Conservation (phyloP, 2,329 filamentous ascomycete species). For the Colletotrichum tabaci region DNA sequence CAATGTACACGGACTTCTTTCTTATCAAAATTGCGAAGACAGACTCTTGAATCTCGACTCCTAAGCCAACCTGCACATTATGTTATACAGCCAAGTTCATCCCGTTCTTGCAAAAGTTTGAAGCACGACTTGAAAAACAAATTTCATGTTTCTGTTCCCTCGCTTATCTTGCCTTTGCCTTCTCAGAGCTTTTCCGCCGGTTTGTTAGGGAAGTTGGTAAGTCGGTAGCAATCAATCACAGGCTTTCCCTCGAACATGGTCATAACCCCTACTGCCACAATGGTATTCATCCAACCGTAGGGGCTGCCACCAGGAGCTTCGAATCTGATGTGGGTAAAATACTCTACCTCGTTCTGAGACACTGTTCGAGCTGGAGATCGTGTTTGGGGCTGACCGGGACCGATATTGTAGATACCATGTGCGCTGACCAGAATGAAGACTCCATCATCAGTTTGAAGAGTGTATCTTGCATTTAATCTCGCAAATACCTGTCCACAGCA, state of each 20-base stretch:
- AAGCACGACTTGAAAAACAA: too few species aligned
- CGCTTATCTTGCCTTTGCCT: background rate
- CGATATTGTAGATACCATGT: conserved; percentile 36
- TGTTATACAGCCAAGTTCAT: too few species aligned
- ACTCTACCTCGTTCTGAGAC: conserved; percentile 45
- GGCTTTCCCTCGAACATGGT: conserved; percentile 44
- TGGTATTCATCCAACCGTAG: conserved; percentile 45
- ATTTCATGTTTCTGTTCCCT: too few species aligned
- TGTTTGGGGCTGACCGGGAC: conserved; percentile 5
- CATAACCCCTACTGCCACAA: conserved; percentile 44
- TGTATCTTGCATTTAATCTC: conserved; percentile 44
- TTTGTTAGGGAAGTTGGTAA: conserved; percentile 44
- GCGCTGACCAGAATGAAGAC: conserved; percentile 44
- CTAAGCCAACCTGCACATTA: too few species aligned
- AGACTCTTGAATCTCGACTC: too few species aligned
- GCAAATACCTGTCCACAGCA: conserved; percentile 23
- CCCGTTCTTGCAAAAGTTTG: too few species aligned
- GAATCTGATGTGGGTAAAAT: conserved; percentile 45
- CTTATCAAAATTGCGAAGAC: too few species aligned
- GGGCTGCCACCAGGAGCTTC: conserved; percentile 43
- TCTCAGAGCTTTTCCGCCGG: conserved; percentile 33
- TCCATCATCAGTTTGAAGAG: conserved; percentile 44
- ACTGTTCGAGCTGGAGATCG: conserved; percentile 15
- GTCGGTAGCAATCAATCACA: conserved; percentile 45
- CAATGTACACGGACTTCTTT: too few species aligned